phyloP scores from a whole-genome alignment of 371 early-diverging fungal species.

The Catenaria anguillulae region DNA sequence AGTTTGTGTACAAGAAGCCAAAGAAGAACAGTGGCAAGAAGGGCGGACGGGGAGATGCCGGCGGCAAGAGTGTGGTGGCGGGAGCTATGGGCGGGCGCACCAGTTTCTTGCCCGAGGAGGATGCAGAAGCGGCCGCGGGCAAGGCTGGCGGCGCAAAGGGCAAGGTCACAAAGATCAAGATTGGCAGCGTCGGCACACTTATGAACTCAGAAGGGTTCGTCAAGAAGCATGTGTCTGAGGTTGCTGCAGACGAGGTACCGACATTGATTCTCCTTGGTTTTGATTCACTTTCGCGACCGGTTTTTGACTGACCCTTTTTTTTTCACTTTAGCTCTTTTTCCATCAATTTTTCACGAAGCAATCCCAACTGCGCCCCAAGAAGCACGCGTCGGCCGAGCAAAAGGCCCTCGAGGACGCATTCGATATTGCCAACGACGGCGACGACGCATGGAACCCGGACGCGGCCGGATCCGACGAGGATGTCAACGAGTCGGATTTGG shows the following conservation, averaged over 20 bases:
- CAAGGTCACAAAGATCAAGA: no score
- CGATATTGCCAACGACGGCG: constrained; percentile 15
- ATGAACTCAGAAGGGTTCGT: constrained; percentile 47
- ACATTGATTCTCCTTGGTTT: not conserved
- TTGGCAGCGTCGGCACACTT: constrained; percentile 23
- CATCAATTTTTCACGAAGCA: constrained; percentile 51
- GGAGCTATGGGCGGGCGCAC: no score
- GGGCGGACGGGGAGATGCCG: constrained; percentile 12
- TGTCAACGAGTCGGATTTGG: not conserved
- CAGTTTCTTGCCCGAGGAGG: not conserved
- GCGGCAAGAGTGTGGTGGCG: constrained; percentile 15
- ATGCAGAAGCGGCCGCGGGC: constrained; percentile 26
- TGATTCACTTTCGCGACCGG: constrained; percentile 4
- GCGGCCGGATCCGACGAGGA: not conserved
- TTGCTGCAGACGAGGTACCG: constrained; percentile 45
- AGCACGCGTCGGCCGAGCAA: constrained; percentile 21
- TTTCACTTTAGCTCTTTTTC: constrained; percentile 45
- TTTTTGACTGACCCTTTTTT: not conserved
- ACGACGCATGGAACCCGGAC: not conserved
- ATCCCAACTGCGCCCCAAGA: constrained; percentile 21
- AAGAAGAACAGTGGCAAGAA: no score
- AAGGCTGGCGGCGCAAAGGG: no score
- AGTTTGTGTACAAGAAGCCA: constrained; percentile 89
- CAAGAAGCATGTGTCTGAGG: constrained; percentile 34
- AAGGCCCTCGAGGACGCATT: not conserved